Percentiles rank a stretch among this genome's conserved stretches.
These are phyloP conservation scores for Termitomyces sp. DNA, from an alignment of 768 basidiomycete species.

Conservation along the genomic window DNA sequence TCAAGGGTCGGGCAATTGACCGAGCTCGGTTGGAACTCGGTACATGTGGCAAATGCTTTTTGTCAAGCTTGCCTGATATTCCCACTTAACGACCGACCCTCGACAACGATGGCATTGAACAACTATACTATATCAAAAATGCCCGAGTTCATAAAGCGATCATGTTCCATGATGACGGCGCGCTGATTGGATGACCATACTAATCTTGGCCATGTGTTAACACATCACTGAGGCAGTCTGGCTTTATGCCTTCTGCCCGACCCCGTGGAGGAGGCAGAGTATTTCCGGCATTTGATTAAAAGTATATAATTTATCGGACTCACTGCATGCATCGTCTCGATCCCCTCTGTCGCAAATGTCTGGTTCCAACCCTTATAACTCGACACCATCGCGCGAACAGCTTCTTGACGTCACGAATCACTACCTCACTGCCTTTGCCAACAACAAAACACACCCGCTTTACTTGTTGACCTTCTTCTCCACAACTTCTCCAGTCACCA, in stretches of 20 bases:
- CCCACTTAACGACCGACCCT: background rate
- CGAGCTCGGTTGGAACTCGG: background rate
- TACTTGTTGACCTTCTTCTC: conserved; percentile 35
- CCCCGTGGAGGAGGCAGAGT: conserved; percentile 12
- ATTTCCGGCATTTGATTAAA: conserved; percentile 4
- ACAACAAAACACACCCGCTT: conserved; percentile 23
- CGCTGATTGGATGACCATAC: conserved; percentile 4
- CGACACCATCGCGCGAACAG: conserved; percentile 21
- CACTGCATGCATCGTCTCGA: background rate
- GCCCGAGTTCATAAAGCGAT: background rate
- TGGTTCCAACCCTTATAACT: background rate
- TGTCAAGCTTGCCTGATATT: background rate
- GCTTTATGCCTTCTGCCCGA: conserved; percentile 31
- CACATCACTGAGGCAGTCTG: conserved; percentile 11
- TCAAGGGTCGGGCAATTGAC: conserved; percentile 3
- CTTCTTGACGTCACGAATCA: conserved; percentile 26
- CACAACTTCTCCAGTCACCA: conserved; percentile 25
- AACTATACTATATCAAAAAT: background rate
- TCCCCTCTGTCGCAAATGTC: background rate
- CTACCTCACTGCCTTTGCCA: conserved; percentile 32
- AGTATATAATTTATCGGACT: conserved; percentile 18
- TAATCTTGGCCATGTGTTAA: conserved; percentile 10
- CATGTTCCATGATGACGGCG: background rate
- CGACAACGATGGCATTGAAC: background rate
- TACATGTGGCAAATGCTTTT: background rate